phyloP scores from a whole-genome alignment of 306 rosid species.

The Canavalia gladiata region DNA sequence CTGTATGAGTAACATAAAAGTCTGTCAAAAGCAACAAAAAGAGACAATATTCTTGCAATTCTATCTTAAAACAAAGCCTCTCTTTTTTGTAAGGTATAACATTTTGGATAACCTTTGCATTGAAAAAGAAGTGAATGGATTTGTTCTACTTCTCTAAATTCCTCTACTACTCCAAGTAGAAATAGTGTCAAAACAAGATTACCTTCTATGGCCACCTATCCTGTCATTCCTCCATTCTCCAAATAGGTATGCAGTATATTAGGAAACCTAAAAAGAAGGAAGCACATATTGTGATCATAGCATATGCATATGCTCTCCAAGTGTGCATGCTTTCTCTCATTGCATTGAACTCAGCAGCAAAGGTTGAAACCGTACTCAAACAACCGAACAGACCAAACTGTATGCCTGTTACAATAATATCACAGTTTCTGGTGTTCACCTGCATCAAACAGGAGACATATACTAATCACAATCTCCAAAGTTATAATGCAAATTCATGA shows the following conservation, averaged over 20 bases:
- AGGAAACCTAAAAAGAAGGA: not conserved
- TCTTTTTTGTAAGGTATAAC: too few species aligned
- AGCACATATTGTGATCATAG: not conserved
- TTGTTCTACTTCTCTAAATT: not conserved
- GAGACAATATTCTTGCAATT: too few species aligned
- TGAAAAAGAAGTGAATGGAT: not conserved
- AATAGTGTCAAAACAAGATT: not conserved
- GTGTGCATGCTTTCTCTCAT: not conserved
- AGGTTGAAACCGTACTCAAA: not conserved
- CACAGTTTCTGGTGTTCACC: not conserved
- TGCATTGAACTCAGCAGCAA: not conserved
- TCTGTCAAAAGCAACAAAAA: too few species aligned
- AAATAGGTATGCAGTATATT: not conserved
- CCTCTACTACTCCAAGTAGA: not conserved
- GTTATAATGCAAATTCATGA: constrained; percentile 3
- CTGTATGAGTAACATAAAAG: too few species aligned
- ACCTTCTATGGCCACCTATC: not conserved
- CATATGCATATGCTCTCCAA: not conserved
- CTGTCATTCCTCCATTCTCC: not conserved
- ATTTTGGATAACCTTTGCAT: not conserved
- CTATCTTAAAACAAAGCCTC: too few species aligned
- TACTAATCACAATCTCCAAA: not conserved
- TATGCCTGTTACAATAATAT: not conserved
- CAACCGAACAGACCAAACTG: not conserved
- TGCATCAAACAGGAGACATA: too few species aligned